Evolutionary conservation across 2,329 filamentous ascomycete genomes (phyloP).

Genomic region (Fusarium paranaense): DNA sequence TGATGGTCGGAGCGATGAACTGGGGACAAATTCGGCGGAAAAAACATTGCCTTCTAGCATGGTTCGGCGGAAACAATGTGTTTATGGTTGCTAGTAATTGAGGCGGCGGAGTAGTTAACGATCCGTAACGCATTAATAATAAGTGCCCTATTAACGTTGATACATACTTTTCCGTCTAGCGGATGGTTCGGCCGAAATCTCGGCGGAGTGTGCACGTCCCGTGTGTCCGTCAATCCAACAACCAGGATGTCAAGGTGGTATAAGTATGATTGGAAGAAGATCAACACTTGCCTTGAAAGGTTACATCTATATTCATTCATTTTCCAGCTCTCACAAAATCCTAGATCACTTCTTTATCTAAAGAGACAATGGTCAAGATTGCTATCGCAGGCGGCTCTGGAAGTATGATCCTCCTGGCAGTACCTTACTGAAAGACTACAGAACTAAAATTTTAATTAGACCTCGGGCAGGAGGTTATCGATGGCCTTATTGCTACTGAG

Average conservation of each 20-base stretch:
- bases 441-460: constrained; percentile 49
- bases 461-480: constrained; percentile 64
- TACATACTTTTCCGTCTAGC: background rate
- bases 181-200: background rate
- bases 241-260: background rate
- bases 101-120: background rate
- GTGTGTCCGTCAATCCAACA: background rate
- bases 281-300: background rate
- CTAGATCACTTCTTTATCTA: background rate
- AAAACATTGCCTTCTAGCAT: background rate
- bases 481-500: constrained; percentile 57
- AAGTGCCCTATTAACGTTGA: background rate
- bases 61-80: background rate
- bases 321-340: background rate
- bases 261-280: background rate
- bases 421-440: background rate
- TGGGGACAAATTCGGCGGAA: background rate
- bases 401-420: background rate
- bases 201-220: background rate
- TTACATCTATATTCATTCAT: background rate
- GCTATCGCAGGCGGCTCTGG: constrained; percentile 41
- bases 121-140: background rate
- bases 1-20: background rate
- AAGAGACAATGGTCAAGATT: constrained; percentile 37
- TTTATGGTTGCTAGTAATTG: background rate